These are phyloP conservation scores for Amoebophrya sp. DNA, from an alignment of 169 alveolate genomes.

Conservation along the genomic window DNA sequence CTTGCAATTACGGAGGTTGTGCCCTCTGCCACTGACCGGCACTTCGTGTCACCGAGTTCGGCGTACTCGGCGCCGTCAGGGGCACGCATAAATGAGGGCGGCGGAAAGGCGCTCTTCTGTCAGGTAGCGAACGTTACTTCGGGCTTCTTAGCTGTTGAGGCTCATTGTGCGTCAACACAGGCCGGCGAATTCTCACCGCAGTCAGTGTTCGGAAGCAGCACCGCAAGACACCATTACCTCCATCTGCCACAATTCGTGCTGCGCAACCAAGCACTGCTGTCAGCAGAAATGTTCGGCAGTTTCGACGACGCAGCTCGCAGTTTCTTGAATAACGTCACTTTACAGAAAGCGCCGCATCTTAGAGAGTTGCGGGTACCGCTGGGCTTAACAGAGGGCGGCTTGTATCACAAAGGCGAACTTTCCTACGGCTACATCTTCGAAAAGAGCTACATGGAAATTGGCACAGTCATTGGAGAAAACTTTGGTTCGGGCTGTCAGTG, in stretches of 20 bases:
- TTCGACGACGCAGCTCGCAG: not conserved
- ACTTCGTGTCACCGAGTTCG: not conserved
- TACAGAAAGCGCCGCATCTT: not conserved
- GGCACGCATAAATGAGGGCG: not conserved
- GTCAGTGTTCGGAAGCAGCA: not conserved
- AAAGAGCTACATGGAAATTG: slow-evolving; percentile 3
- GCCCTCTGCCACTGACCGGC: not conserved
- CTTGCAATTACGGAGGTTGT: not conserved
- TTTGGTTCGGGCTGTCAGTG: not conserved
- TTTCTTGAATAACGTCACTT: not conserved
- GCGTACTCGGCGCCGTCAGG: not conserved
- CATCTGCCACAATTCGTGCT: not conserved
- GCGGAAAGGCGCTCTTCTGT: not conserved
- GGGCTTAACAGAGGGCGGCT: not conserved
- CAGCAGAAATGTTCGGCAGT: not conserved
- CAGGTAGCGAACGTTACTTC: not conserved
- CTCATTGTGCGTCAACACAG: not conserved
- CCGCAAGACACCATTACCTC: not conserved
- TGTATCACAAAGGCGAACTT: not conserved
- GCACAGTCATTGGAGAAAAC: not conserved
- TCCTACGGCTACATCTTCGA: not conserved
- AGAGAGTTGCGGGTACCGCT: not conserved
- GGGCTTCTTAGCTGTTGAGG: not conserved
- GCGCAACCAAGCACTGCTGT: not conserved
- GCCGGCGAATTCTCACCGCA: slow-evolving; percentile 13